Conservation (phyloP, 129 eudicot species). For the Smallanthus sonchifolius region DNA sequence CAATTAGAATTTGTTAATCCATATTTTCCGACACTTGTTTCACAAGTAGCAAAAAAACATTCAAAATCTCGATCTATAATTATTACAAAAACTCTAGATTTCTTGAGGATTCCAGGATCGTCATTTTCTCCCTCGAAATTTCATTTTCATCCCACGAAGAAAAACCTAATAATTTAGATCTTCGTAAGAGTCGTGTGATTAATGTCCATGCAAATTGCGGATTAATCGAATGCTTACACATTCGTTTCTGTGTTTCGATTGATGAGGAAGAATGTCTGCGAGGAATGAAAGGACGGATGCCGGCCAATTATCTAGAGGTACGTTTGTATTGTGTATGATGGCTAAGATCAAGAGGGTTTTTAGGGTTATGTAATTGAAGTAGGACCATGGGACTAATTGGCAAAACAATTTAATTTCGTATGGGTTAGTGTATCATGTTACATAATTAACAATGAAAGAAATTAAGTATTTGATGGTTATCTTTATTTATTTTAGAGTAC, state of each 20-base stretch:
- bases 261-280: constrained; percentile 24
- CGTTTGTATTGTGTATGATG: not conserved
- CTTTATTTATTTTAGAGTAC: not conserved
- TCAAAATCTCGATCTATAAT: not conserved
- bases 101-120: not conserved
- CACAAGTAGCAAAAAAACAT: constrained; percentile 16
- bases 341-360: not conserved
- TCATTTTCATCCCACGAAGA: not conserved
- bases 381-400: not conserved
- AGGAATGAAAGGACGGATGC: constrained; percentile 15
- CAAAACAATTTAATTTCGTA: not conserved
- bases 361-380: constrained; percentile 17
- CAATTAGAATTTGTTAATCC: constrained; percentile 29
- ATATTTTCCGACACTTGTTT: constrained; percentile 6
- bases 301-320: constrained; percentile 21
- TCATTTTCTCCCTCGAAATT: constrained; percentile 3
- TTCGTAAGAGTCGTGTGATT: not conserved
- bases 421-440: not conserved
- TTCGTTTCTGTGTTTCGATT: constrained; percentile 7
- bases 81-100: not conserved
- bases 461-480: constrained; percentile 7
- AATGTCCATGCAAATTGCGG: constrained; percentile 13
- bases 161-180: not conserved
- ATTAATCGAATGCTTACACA: constrained; percentile 19
- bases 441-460: not conserved